phyloP scores from a whole-genome alignment of 495 filamentous ascomycete genomes.

The Trichoderma virens region DNA sequence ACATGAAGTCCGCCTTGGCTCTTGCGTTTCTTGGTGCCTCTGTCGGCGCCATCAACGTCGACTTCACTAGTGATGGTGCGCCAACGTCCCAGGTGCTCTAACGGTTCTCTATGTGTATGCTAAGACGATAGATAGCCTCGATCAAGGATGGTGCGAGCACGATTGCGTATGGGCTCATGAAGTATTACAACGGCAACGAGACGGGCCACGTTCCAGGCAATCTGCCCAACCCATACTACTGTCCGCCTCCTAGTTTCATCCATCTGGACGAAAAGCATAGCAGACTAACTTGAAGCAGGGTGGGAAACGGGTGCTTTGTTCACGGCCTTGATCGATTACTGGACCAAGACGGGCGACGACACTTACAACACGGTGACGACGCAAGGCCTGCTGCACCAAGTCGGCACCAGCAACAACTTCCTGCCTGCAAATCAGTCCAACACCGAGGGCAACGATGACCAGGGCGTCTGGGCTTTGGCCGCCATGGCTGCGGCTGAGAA shows the following conservation, averaged over 20 bases:
- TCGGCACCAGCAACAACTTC: conserved; percentile 56
- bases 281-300: conserved; percentile 30
- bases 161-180: conserved; percentile 37
- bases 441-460: conserved; percentile 75
- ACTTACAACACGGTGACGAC: conserved; percentile 61
- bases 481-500: conserved; percentile 76
- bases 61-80: background rate
- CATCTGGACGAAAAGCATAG: background rate
- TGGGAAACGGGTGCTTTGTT: conserved; percentile 77
- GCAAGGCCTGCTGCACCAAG: conserved; percentile 65
- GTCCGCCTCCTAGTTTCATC: conserved; percentile 16
- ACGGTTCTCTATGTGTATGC: background rate
- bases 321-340: conserved; percentile 72
- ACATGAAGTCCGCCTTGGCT: conserved; percentile 8
- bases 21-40: background rate
- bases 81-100: background rate
- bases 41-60: background rate
- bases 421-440: conserved; percentile 78
- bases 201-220: conserved; percentile 66
- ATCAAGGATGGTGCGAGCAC: conserved; percentile 34
- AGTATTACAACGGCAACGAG: conserved; percentile 64
- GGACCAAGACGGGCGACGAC: conserved; percentile 70
- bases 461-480: conserved; percentile 78
- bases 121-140: background rate
- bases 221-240: conserved; percentile 69